Base-by-base conservation (phyloP, 1,139 yeast genomes). In the Sugiyamaella paludigena region DNA sequence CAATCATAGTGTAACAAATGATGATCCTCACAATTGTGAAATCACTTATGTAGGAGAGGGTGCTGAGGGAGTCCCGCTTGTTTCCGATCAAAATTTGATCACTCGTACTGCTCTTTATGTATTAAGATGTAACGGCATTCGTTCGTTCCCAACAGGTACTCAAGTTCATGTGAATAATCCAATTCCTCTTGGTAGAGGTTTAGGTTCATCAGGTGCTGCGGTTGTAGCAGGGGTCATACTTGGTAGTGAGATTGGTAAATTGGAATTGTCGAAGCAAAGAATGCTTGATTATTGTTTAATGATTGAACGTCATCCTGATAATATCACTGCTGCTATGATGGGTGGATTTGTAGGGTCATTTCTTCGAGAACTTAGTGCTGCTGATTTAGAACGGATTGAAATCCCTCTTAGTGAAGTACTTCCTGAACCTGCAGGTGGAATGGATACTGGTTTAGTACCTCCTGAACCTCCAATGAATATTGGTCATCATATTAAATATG, bases 131-230 rank as follows among this genome's bases (percentile, higher is more conserved):
- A 86, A 88, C 68, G 83, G 81, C 7, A 73, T 88, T 47, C 70
- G 80, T 45, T 69, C 78, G 30, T 92, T 92, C 72, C 97, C 98
- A 34, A 63, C 68, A 9, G 96, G 96, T 30, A 91, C 98, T n/a
- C 77, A 73, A 47, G 77, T 92, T 41, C 85, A 80, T 54, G 94
- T 92, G 50, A 76, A 73, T 53, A 92, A 92, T 69, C 96, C 97
- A 29, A 89, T 92, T 58, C 98, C 98, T 6, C 75, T 92, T 55
- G 98, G 98, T 29, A 82, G 98, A 66, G 98, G 98, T 7, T 76
- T 92, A 53, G 98, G 98, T 1, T 91, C 98, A 1, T 86, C 95
- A n/a, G 98, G 97, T 43, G 96, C 98, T 9, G 98, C 98, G 35
- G 96, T 92, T 34, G 98, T 92, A 26, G 98, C 95, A 11, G 98